A percentile compares a stretch with the other conserved stretches of the same genome.
Evolutionary conservation across 1,139 yeast genomes (phyloP).

Genomic region (Geotrichum fermentans): DNA sequence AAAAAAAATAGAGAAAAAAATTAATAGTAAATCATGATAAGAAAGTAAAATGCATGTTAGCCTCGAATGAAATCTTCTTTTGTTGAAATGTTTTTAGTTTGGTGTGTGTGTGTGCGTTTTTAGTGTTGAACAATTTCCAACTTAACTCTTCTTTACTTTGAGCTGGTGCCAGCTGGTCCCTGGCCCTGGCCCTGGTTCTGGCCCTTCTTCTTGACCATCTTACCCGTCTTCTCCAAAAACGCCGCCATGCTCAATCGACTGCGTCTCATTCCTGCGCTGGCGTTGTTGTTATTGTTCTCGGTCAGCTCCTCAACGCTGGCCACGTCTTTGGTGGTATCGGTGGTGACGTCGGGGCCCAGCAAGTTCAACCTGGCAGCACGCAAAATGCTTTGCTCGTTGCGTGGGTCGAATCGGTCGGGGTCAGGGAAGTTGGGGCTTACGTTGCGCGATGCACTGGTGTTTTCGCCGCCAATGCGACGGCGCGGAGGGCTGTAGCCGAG

Average conservation of each 20-base stretch:
- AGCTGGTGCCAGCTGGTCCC: no score
- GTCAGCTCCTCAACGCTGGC: conserved; percentile 5
- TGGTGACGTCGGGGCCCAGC: background rate
- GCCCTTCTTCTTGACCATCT: background rate
- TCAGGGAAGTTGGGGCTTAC: conserved; percentile 10
- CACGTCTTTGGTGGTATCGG: background rate
- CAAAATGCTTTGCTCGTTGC: conserved; percentile 21
- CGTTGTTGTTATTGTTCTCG: background rate
- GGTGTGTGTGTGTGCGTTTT: no score
- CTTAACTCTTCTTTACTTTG: no score
- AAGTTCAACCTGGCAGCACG: conserved; percentile 17
- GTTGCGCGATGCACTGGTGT: background rate
- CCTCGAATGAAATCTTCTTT: no score
- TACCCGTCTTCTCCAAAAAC: background rate
- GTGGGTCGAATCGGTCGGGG: conserved; percentile 21
- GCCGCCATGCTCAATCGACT: conserved; percentile 2
- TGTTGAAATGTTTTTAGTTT: no score
- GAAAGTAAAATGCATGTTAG: no score
- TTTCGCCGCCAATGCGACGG: background rate
- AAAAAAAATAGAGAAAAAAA: no score
- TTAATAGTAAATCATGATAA: no score
- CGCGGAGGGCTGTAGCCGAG: conserved; percentile 7
- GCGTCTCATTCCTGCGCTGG: background rate
- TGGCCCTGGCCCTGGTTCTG: no score
- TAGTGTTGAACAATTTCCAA: no score